A percentile compares a stretch with the other conserved stretches of the same genome.
Conservation (phyloP, 1,284 basidiomycete species). For the Paramarasmius palmivorus region DNA sequence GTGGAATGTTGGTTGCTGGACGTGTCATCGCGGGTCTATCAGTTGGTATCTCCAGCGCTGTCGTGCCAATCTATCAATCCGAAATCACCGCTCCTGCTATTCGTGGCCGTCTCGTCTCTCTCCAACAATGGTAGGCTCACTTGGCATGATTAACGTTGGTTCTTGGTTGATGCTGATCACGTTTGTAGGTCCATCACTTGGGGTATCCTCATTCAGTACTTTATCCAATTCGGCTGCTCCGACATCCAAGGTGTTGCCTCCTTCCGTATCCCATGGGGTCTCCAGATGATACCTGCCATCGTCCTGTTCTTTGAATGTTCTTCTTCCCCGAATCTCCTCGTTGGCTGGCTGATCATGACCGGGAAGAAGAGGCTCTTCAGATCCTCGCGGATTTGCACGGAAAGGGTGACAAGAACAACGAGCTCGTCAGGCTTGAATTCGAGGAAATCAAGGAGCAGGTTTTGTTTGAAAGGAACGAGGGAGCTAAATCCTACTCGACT, state of each 20-base stretch:
- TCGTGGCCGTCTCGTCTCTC: conserved; percentile 30
- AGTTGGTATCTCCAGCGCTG: not conserved
- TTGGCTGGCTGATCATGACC: conserved; percentile 63
- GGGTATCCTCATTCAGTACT: conserved; percentile 76
- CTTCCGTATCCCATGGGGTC: conserved; percentile 79
- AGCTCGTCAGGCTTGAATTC: conserved; percentile 77
- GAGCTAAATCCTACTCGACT: conserved; percentile 72
- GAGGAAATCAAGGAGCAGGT: conserved; percentile 76
- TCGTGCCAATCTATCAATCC: not conserved
- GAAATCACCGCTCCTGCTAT: conserved; percentile 1
- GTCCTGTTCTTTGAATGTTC: conserved; percentile 64
- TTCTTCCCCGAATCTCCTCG: conserved; percentile 68
- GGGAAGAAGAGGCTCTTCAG: conserved; percentile 68
- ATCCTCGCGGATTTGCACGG: conserved; percentile 83
- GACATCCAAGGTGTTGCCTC: conserved; percentile 69
- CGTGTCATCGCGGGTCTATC: not conserved
- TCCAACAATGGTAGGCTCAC: conserved; percentile 64
- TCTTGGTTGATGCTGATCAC: not conserved
- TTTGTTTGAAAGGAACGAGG: conserved; percentile 65
- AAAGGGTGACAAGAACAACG: conserved; percentile 59
- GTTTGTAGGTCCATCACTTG: conserved; percentile 60
- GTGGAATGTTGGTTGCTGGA: not conserved
- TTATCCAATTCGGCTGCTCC: conserved; percentile 73
- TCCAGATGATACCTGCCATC: conserved; percentile 77
- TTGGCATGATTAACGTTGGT: too few relatives aligned